Base-by-base conservation (phyloP, 1,284 basidiomycete genomes). In the Ganoderma leucocontextum region DNA sequence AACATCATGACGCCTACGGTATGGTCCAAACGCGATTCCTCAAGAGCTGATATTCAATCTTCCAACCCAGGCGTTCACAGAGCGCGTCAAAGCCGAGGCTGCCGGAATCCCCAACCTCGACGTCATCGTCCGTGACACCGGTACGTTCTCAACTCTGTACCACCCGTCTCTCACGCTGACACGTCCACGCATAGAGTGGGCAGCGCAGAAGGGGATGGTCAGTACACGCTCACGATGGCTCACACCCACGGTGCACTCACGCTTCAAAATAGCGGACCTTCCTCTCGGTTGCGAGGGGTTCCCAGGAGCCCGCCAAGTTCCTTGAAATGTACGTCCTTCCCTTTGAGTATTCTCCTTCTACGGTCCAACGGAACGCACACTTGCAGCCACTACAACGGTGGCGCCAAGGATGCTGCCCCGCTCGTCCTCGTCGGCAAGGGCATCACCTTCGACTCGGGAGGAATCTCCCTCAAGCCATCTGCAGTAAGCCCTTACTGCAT, bases 381-480 rank as follows among this genome's bases (percentile, higher is more conserved):
- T 63, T 39, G 19, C 67, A 94, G 92, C 70, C 91, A 93, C 79
- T 97, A 97, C 85, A 92, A 91, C 52, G 95, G 95, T 39, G 89
- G 89, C 6, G 77, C 85, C 2, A 81, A 82, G 67, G 81, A 86
- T 59, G 88, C 85, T 0, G 84, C 84, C 63, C 93, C 93, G 10
- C 83, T 95, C 5, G 91, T 90, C 1, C 87, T 96, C 68, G 94
- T 97, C 53, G 95, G 95, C 58, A 97, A 97, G 75, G 95, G 94
- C 67, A 92, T 96, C 77, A 95, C 94, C 6, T 95, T 95, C 70
- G 95, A 96, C 80, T 90, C 91, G 6, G 95, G 95, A 84, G 95
- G 95, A 75, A 96, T 97, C 79, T 93, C 91, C 69, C 81, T 97
- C 79, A 97, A 97, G 82, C 89, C 92, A 22, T 80, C 86, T 49